Evolutionary conservation across 1,139 yeast species (phyloP).

Genomic region (Kodamaea plutei): DNA sequence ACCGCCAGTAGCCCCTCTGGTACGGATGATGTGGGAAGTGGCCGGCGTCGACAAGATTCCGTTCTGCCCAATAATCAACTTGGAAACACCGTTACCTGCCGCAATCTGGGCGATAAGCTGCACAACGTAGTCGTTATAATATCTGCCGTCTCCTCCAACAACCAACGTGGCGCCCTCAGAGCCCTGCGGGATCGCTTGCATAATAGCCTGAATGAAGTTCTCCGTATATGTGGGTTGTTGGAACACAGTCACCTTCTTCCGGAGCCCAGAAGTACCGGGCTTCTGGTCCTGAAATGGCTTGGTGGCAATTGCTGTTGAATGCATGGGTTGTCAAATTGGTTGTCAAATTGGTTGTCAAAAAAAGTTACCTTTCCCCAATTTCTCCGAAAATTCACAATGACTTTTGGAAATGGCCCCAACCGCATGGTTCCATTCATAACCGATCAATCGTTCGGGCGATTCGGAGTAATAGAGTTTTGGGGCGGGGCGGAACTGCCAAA

Average conservation of each 20-base stretch:
- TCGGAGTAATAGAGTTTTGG: neutral
- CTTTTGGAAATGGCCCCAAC: too few species aligned
- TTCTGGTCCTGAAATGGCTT: slow-evolving; percentile 85
- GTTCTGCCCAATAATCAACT: slow-evolving; percentile 79
- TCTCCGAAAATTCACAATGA: too few species aligned
- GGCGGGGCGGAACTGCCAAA: too few species aligned
- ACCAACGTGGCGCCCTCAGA: slow-evolving; percentile 69
- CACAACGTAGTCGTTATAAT: slow-evolving; percentile 77
- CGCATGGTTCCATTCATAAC: too few species aligned
- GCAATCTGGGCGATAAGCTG: slow-evolving; percentile 78
- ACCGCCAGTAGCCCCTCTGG: slow-evolving; percentile 72
- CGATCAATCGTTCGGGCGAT: too few species aligned
- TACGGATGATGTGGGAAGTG: slow-evolving; percentile 86
- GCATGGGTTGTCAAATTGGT: too few species aligned
- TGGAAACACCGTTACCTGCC: slow-evolving; percentile 87
- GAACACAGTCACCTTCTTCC: slow-evolving; percentile 87
- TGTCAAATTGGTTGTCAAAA: too few species aligned
- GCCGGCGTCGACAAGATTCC: slow-evolving; percentile 96
- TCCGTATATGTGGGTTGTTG: slow-evolving; percentile 82
- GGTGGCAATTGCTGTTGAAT: slow-evolving; percentile 45
- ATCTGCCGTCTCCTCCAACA: slow-evolving; percentile 97
- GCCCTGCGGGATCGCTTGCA: slow-evolving; percentile 90
- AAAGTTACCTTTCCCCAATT: too few species aligned
- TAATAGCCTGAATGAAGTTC: slow-evolving; percentile 84
- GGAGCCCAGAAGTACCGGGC: slow-evolving; percentile 96